Base-by-base conservation (phyloP, 805 yeast genomes). In the Teunomyces lycoperdinae region DNA sequence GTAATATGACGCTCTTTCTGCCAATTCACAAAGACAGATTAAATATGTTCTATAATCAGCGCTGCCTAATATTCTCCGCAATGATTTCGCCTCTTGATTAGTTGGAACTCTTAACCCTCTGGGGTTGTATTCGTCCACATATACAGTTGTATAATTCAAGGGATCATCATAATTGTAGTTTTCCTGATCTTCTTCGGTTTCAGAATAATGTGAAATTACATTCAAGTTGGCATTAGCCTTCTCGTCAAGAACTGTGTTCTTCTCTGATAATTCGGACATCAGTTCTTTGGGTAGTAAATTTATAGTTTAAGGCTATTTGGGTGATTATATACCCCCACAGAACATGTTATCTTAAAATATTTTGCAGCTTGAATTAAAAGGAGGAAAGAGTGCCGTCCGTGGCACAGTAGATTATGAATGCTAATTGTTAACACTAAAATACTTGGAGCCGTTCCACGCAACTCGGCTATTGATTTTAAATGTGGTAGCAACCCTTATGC, bases 1-100 rank as follows among this genome's bases (percentile, higher is more conserved):
- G 53, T 75, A 78, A 56, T 78, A 78, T 5, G 81, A 76, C 46
- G 79, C 82, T 64, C 83, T 70, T 61, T 78, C 83, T 14, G 81
- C 79, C 54, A 78, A 74, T 55, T 79, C 83, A 38, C 49, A 48
- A 13, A 51, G 48, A 48, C 65, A 81, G 49, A 83, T 75, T 46
- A 81, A 64, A 64, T 80, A 81, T 33, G 77, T 64, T 28, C 73
- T 69, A 47, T 67, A 67, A 10, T 81, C 78, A 44, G 82, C 77
- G 28, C 68, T 60, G 32, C 83, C 85, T 16, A 72, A 58, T 9
- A 71, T 56, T 49, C 68, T 64, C 55, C 73, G 60, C 29, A 69
- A 60, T 17, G 62, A 50, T 4, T 27, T 39, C 1, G 54, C 33
- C 46, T 69, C 74, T 6, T 46, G 50, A 4, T 49, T 45, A n/a